Evolutionary conservation across 805 yeast genomes (phyloP), one percentile per base, ranked within the genome.

Genomic region (Wickerhamomyces bovis): DNA sequence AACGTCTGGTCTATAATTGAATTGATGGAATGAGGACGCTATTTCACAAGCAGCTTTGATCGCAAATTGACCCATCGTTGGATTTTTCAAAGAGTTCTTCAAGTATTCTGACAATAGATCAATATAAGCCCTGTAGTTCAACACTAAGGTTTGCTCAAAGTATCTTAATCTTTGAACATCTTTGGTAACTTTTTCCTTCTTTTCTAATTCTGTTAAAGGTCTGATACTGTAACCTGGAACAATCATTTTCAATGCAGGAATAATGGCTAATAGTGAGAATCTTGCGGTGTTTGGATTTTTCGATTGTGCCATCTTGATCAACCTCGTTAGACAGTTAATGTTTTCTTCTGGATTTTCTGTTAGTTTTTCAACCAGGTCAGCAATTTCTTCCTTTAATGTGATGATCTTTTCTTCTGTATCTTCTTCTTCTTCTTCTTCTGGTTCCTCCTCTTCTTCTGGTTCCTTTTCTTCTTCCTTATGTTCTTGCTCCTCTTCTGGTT

Each of bases 321-420:
- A 71, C 60, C 90, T 78, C 2, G 85, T 74, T 12, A 90, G 69
- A 25, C 80, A 70, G 13, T 76, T 61, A 8, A 84, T 72, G 57
- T 90, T 78, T 58, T 88, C 96, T 63, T 94, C 98, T 7, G 98
- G 97, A 48, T 88, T 87, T 61, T 89, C 95, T 57, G 80, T 80
- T 31, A 92, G 67, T 38, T 76, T 76, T 36, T 87, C 85, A 1
- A 95, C 97, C 42, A 83, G 64, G 18, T 77, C 80, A 0, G 98
- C 96, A 38, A 94, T 77, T 46, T 85, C 87, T 66, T 89, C 97
- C 58, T 89, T 86, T 38, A 85, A 70, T 47, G 77, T 75, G 7
- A 73, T 55, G 22, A 87, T 69, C 46, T 71, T 72, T 61, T 85
- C 85, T 47, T 69, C 73, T 0, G 77, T 70, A 50, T 80, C 79